Evolutionary conservation across 768 basidiomycete species (phyloP).

Genomic region (Phylloporus sp.): DNA sequence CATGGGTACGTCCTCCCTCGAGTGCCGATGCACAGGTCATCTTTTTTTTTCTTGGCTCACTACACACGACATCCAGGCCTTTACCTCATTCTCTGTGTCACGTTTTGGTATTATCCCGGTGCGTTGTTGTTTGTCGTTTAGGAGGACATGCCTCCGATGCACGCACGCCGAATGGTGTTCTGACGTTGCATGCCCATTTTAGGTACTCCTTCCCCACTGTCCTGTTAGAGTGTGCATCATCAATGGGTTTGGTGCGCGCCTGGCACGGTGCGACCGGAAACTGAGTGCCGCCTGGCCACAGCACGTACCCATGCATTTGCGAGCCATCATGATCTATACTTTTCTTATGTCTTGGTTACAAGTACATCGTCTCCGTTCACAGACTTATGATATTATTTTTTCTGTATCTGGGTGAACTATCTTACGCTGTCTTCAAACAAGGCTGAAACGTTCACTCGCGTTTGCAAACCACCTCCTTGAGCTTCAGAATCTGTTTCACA

Average conservation of each 20-base stretch:
- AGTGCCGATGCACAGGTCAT: neutral
- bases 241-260: neutral
- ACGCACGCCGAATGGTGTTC: neutral
- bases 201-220: neutral
- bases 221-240: conserved; percentile 1
- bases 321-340: neutral
- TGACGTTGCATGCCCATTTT: conserved; percentile 4
- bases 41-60: neutral
- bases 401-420: too few species aligned
- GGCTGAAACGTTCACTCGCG: neutral
- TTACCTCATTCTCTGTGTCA: conserved; percentile 53
- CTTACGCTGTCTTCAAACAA: neutral
- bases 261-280: too few species aligned
- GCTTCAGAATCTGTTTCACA: neutral
- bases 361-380: neutral
- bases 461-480: neutral
- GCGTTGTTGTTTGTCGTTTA: conserved; percentile 3
- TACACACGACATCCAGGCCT: conserved; percentile 34
- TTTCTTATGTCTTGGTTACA: neutral
- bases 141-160: neutral
- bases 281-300: neutral
- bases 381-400: neutral
- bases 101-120: conserved; percentile 54
- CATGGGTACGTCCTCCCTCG: conserved; percentile 43
- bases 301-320: neutral